phyloP scores from a whole-genome alignment of 495 filamentous ascomycete species.

The Schizothecium vesticola region DNA sequence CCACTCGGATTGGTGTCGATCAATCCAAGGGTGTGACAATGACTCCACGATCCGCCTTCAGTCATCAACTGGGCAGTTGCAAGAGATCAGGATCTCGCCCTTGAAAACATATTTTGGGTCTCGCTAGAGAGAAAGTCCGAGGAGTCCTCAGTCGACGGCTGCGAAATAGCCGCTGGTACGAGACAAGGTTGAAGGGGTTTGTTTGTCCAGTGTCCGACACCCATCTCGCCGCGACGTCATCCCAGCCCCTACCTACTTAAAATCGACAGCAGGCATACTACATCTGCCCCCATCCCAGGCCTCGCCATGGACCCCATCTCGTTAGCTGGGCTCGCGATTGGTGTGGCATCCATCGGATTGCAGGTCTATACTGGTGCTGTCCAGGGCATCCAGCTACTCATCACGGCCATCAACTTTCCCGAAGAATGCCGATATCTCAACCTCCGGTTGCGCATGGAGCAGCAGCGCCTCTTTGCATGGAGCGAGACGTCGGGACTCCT shows the following conservation, averaged over 20 bases:
- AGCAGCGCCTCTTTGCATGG: slow-evolving; percentile 44
- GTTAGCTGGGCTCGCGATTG: slow-evolving; percentile 35
- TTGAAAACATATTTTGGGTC: not conserved
- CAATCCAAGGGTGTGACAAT: not conserved
- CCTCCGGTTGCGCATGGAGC: slow-evolving; percentile 39
- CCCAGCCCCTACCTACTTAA: not conserved
- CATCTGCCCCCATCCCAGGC: not conserved
- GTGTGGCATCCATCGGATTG: slow-evolving; percentile 35
- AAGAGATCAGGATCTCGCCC: not conserved
- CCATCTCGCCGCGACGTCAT: not conserved
- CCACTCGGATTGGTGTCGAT: not conserved
- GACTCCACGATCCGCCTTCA: not conserved
- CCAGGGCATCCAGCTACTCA: slow-evolving; percentile 40
- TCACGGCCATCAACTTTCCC: slow-evolving; percentile 38
- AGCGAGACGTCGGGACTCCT: slow-evolving; percentile 42
- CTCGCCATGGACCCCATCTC: slow-evolving; percentile 37
- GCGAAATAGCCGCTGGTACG: not conserved
- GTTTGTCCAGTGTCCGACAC: not conserved
- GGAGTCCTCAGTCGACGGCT: not conserved
- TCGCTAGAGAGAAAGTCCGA: not conserved
- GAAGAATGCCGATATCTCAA: slow-evolving; percentile 41
- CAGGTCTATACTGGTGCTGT: slow-evolving; percentile 41
- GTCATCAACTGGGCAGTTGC: not conserved
- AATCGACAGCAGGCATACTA: not conserved
- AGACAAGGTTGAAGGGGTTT: not conserved